Conservation (phyloP, 768 basidiomycete species). For the Lanmaoa pseudosensibilis region DNA sequence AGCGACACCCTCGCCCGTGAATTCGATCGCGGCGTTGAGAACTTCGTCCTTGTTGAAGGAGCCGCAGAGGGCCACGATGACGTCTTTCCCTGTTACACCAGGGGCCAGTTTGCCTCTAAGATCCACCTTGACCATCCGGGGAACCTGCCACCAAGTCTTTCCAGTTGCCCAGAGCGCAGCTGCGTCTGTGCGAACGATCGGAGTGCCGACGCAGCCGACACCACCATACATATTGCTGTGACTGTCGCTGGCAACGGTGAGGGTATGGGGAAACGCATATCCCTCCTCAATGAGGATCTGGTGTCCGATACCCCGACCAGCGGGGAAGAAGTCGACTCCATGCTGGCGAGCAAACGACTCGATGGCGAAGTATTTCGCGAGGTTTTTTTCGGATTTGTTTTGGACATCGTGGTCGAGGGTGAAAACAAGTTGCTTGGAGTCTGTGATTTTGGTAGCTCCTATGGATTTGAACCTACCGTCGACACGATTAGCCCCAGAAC, state of each 20-base stretch:
- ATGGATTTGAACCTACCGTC: conserved; percentile 85
- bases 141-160: conserved; percentile 99
- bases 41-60: conserved; percentile 97
- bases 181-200: conserved; percentile 93
- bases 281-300: conserved; percentile 98
- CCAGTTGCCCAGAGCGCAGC: conserved; percentile 98
- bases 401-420: conserved; percentile 99
- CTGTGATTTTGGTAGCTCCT: conserved; percentile 79
- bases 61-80: conserved; percentile 95
- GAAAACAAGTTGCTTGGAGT: conserved; percentile 87
- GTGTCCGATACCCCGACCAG: conserved; percentile 96
- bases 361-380: conserved; percentile 88
- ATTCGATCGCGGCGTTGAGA: conserved; percentile 95
- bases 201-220: conserved; percentile 94
- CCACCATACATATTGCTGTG: conserved; percentile 99
- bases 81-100: conserved; percentile 97
- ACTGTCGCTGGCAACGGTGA: conserved; percentile 95
- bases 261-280: conserved; percentile 92
- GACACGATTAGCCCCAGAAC: not conserved
- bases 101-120: conserved; percentile 76
- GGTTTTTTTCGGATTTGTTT: conserved; percentile 87
- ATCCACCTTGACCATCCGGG: conserved; percentile 94
- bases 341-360: conserved; percentile 87
- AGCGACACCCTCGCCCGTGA: conserved; percentile 84
- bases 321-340: conserved; percentile 92